These are phyloP conservation scores for Phymatotrichopsis omnivora DNA, from an alignment of 2,329 filamentous ascomycete genomes.

Conservation along the genomic window DNA sequence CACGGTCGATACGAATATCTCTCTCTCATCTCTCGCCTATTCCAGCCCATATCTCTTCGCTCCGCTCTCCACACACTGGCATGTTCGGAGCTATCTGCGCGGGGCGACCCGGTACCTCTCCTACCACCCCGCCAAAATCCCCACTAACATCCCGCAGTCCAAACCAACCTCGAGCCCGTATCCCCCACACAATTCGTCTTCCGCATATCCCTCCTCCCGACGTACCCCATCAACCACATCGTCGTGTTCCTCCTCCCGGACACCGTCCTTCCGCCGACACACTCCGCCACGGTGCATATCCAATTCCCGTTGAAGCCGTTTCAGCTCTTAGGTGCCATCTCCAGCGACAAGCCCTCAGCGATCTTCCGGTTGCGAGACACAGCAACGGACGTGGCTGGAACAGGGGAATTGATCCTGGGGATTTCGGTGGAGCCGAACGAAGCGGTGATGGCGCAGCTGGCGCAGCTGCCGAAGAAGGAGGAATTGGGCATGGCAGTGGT, in stretches of 20 bases:
- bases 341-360: constrained; percentile 79
- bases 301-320: constrained; percentile 60
- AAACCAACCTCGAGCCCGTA: constrained; percentile 45
- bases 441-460: constrained; percentile 56
- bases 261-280: constrained; percentile 58
- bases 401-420: constrained; percentile 59
- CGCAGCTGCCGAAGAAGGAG: constrained; percentile 41
- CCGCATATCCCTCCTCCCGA: constrained; percentile 49
- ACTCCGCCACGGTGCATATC: constrained; percentile 84
- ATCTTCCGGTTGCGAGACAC: constrained; percentile 58
- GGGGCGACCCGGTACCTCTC: constrained; percentile 29
- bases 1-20: not conserved
- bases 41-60: not conserved
- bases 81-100: constrained; percentile 33
- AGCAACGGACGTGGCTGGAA: constrained; percentile 41
- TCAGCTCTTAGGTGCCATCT: constrained; percentile 78
- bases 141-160: constrained; percentile 49
- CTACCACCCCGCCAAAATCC: constrained; percentile 13
- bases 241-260: constrained; percentile 83
- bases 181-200: constrained; percentile 54
- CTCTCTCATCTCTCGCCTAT: not conserved
- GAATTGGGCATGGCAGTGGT: constrained; percentile 18
- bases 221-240: constrained; percentile 57
- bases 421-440: constrained; percentile 69
- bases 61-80: too few relatives aligned